Base-by-base conservation (phyloP, 169 alveolate genomes). In the Plasmodium vinckei region DNA sequence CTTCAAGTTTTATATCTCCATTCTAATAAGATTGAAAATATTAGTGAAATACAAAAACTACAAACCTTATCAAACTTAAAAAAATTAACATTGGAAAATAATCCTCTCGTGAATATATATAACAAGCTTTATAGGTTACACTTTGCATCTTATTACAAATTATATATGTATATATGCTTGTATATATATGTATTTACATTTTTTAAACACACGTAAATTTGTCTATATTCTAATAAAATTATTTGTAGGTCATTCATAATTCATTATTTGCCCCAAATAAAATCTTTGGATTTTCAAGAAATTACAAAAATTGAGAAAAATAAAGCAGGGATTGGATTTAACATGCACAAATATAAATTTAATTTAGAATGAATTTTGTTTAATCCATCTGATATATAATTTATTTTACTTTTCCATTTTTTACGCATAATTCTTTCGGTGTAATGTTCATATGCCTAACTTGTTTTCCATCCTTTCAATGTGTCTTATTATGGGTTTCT, bases 181-280 rank as follows among this genome's bases (percentile, higher is more conserved):
- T 10, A 54, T 53, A 53, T 53, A 53, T 9, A 53, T 53, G 12
- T 53, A 5, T 13, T 10, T 5, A 15, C 19, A 27, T 27, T 15
- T 6, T 19, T 23, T 60, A 23, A 9, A 60, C 25, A 23, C 42
- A 60, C 23, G 42, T 23, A 60, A 7, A 21, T 60, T 5, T 1
- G 1, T 33, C 42, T 33, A 3, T 0, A 33, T 33, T 33, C 42
- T 33, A 33, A 33, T 33, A 33, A 33, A 33, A 33, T 33, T 60
- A 21, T 60, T 67, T 54, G 5, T 47, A 79, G 89, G 46, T 63
- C 69, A 0, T 79, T 79, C 46, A 69, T 65, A 39, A 79, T 79
- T 79, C 89, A 79, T 46, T 79, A 79, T 59, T 15, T 79, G 46
- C 89, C 89, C 57, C 89, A 79, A 64, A 79, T 79, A 19, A 79